Percentiles rank a stretch among this genome's conserved stretches.
Evolutionary conservation across 495 filamentous ascomycete genomes (phyloP).

Genomic region (Schizothecium vesticola): DNA sequence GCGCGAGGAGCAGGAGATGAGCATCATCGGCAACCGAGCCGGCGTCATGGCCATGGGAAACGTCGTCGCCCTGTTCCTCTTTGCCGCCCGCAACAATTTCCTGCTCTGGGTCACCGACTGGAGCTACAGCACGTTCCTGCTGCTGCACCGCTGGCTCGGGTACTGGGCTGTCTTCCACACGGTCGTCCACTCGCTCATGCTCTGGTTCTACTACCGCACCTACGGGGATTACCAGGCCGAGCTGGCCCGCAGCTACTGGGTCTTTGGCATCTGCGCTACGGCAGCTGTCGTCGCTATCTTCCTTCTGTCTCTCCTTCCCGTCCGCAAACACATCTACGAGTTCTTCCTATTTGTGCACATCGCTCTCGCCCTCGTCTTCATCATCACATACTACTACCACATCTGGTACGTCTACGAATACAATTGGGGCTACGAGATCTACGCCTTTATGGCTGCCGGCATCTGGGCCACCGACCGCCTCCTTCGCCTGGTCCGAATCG

Average conservation of each 20-base stretch:
- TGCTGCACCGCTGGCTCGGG: slow-evolving; percentile 40
- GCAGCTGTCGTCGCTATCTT: slow-evolving; percentile 7
- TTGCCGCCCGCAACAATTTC: slow-evolving; percentile 39
- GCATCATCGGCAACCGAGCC: slow-evolving; percentile 34
- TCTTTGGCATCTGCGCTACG: slow-evolving; percentile 15
- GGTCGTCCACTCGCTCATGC: slow-evolving; percentile 1
- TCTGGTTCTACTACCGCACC: slow-evolving; percentile 2
- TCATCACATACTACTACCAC: slow-evolving; percentile 38
- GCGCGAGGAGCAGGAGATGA: slow-evolving; percentile 6
- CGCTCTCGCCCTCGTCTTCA: slow-evolving; percentile 15
- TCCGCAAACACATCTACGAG: slow-evolving; percentile 18
- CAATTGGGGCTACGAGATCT: slow-evolving; percentile 37
- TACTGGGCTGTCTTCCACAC: slow-evolving; percentile 7
- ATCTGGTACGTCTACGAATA: slow-evolving; percentile 24
- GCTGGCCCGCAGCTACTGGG: slow-evolving; percentile 1
- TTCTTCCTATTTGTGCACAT: slow-evolving; percentile 23
- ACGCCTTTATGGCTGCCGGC: slow-evolving; percentile 33
- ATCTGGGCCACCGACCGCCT: slow-evolving; percentile 38
- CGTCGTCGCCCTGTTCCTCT: slow-evolving; percentile 33
- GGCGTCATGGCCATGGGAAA: slow-evolving; percentile 33
- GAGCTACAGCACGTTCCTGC: slow-evolving; percentile 38
- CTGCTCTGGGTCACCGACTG: slow-evolving; percentile 43
- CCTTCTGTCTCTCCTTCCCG: not conserved
- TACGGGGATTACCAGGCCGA: not conserved
- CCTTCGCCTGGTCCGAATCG: slow-evolving; percentile 25